Percentiles rank a stretch among this genome's conserved stretches.
Evolutionary conservation across 164 flowering plant genomes (phyloP).

Genomic region (Macadamia tetraphylla): DNA sequence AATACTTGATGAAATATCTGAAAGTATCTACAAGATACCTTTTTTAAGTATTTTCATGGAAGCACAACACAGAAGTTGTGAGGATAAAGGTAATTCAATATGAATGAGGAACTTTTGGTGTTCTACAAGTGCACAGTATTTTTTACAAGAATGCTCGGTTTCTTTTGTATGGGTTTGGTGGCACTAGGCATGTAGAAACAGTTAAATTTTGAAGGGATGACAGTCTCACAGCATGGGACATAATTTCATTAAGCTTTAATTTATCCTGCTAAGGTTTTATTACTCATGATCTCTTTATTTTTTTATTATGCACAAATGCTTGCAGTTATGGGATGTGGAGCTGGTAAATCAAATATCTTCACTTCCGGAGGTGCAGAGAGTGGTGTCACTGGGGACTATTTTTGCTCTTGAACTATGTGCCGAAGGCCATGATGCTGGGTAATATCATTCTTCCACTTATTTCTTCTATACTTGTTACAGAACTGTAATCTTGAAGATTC

Average conservation of each 20-base stretch:
- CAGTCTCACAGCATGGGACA: not conserved
- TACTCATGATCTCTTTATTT: not conserved
- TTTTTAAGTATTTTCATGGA: no score
- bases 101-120: no score
- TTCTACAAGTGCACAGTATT: no score
- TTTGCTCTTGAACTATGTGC: conserved; percentile 73
- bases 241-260: not conserved
- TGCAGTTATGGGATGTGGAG: conserved; percentile 89
- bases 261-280: not conserved
- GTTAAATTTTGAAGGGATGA: no score
- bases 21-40: no score
- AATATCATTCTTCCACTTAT: conserved; percentile 15
- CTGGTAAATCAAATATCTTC: conserved; percentile 63
- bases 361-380: conserved; percentile 68
- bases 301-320: not conserved
- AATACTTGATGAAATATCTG: no score
- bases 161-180: no score
- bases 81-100: no score
- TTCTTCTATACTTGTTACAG: not conserved
- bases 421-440: conserved; percentile 69
- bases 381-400: conserved; percentile 70
- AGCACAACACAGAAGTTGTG: no score
- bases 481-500: no score
- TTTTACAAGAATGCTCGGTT: no score
- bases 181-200: no score